Conservation (phyloP, 345 rosid species). For the Lepidium didymum region DNA sequence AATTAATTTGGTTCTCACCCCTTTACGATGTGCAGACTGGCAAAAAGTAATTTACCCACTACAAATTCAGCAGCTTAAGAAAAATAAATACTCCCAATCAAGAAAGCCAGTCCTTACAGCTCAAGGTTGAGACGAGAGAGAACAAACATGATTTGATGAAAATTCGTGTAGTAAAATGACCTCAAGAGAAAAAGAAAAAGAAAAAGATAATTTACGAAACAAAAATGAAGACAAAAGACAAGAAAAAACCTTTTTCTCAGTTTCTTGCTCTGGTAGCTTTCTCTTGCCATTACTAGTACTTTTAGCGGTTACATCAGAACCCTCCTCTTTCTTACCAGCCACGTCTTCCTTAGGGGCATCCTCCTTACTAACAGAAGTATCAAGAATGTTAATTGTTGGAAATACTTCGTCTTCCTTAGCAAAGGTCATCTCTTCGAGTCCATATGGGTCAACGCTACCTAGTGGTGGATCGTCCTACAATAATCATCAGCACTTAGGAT, state of each 20-base stretch:
- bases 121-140: not conserved
- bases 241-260: constrained; percentile 58
- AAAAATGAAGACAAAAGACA: not conserved
- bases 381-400: constrained; percentile 31
- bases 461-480: constrained; percentile 37
- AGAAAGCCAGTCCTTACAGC: not conserved
- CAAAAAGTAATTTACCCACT: not conserved
- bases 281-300: constrained; percentile 51
- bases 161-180: not conserved
- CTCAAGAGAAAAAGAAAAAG: not conserved
- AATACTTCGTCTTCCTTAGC: constrained; percentile 71
- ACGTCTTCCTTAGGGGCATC: constrained; percentile 15
- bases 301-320: constrained; percentile 34
- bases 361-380: constrained; percentile 32
- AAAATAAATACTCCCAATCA: not conserved
- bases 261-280: constrained; percentile 48
- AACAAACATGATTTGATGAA: not conserved
- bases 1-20: not conserved
- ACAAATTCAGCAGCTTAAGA: not conserved
- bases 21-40: not conserved
- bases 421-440: constrained; percentile 81
- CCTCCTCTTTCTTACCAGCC: constrained; percentile 36
- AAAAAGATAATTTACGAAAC: not conserved
- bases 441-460: constrained; percentile 39
- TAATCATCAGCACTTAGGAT: not conserved